Percentiles rank a stretch among this genome's conserved stretches.
Conservation (phyloP, 441 rosid species). For the Cnidoscolus chayamansa region DNA sequence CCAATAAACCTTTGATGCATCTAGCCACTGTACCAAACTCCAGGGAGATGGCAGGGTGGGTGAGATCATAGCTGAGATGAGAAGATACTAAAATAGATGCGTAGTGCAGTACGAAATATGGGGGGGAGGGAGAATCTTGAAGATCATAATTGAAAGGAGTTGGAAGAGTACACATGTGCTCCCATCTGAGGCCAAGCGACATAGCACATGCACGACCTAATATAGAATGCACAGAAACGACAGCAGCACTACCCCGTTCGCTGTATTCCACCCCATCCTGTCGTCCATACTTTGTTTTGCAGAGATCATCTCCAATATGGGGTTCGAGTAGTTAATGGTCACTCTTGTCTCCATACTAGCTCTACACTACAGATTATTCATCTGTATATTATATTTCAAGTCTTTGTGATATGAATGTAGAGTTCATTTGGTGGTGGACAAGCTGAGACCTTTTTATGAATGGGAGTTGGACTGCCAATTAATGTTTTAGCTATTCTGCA, state of each 20-base stretch:
- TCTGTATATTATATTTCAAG: too few relatives aligned
- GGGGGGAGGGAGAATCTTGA: background rate
- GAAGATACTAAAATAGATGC: background rate
- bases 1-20: background rate
- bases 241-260: background rate
- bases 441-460: too few relatives aligned
- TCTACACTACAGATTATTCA: too few relatives aligned
- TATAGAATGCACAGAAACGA: constrained; percentile 2
- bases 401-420: too few relatives aligned
- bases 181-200: background rate
- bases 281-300: background rate
- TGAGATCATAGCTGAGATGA: background rate
- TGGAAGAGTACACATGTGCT: constrained; percentile 12
- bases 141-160: background rate
- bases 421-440: too few relatives aligned
- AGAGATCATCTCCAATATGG: background rate
- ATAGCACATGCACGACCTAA: constrained; percentile 10
- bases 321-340: background rate
- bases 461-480: too few relatives aligned
- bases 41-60: background rate
- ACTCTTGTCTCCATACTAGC: background rate
- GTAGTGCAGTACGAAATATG: background rate
- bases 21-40: background rate
- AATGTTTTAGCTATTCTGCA: too few relatives aligned
- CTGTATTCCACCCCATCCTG: background rate